Percentiles rank a stretch among this genome's conserved stretches.
Evolutionary conservation across 352 stramenopile species (phyloP).

Genomic region (Phytophthora fragariae): DNA sequence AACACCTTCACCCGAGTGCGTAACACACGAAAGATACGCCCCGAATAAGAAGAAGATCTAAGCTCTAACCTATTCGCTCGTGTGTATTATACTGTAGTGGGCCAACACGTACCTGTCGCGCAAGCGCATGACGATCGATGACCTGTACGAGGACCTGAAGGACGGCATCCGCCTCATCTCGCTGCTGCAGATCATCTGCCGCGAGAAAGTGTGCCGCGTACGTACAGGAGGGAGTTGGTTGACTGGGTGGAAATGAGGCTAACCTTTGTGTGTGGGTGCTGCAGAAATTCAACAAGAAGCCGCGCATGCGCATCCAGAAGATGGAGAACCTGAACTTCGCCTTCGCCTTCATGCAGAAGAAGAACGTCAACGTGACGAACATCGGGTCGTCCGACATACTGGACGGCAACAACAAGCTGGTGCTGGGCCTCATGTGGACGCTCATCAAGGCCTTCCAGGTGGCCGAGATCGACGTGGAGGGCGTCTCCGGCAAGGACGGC

Average conservation of each 20-base stretch:
- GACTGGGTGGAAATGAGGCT: neutral
- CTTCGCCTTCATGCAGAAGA: conserved; percentile 90
- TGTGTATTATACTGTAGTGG: conserved; percentile 58
- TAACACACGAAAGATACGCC: neutral
- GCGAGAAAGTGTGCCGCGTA: conserved; percentile 88
- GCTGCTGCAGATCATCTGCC: conserved; percentile 90
- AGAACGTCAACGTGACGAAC: conserved; percentile 92
- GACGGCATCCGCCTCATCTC: conserved; percentile 89
- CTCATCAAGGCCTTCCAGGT: conserved; percentile 93
- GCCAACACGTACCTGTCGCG: conserved; percentile 91
- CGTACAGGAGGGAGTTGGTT: conserved; percentile 9
- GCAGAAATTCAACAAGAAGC: conserved; percentile 93
- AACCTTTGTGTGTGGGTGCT: neutral
- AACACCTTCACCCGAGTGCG: conserved; percentile 91
- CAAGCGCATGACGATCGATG: conserved; percentile 90
- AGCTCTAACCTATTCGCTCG: neutral
- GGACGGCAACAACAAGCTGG: conserved; percentile 92
- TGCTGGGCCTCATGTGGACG: conserved; percentile 93
- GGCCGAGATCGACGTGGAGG: conserved; percentile 87
- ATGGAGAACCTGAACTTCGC: conserved; percentile 94
- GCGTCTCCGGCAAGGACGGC: conserved; percentile 91
- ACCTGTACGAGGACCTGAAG: conserved; percentile 90
- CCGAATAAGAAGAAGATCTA: neutral
- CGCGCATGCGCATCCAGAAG: conserved; percentile 94
- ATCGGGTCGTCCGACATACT: conserved; percentile 93